These are phyloP conservation scores for Boletales sp. DNA, from an alignment of 768 basidiomycete genomes.

Conservation along the genomic window DNA sequence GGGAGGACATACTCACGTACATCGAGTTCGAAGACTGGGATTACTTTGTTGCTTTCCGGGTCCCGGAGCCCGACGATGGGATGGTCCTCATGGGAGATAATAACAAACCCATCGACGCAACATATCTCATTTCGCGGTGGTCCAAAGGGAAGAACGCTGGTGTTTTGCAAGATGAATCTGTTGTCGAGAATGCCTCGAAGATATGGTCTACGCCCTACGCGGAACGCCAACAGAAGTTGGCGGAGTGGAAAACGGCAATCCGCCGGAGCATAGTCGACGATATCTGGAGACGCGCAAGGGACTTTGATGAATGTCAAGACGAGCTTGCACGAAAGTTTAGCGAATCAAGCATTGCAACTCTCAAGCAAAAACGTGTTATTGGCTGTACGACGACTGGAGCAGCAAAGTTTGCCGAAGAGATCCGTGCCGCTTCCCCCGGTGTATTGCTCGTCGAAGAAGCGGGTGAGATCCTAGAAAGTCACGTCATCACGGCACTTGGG, in stretches of 20 bases:
- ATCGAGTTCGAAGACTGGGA: slow-evolving; percentile 50
- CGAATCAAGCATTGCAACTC: slow-evolving; percentile 30
- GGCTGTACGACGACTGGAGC: slow-evolving; percentile 71
- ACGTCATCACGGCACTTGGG: slow-evolving; percentile 57
- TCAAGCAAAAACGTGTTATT: slow-evolving; percentile 52
- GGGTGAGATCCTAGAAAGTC: slow-evolving; percentile 54
- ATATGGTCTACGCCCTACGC: slow-evolving; percentile 39
- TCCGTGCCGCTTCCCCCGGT: slow-evolving; percentile 45
- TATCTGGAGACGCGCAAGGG: slow-evolving; percentile 30
- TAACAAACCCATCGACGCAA: slow-evolving; percentile 32
- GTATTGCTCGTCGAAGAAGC: slow-evolving; percentile 67
- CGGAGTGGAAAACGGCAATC: slow-evolving; percentile 37
- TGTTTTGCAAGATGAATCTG: slow-evolving; percentile 27
- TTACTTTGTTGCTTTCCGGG: slow-evolving; percentile 44
- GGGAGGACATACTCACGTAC: slow-evolving; percentile 37
- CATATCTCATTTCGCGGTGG: slow-evolving; percentile 53
- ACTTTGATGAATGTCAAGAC: slow-evolving; percentile 40
- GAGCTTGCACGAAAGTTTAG: slow-evolving; percentile 35
- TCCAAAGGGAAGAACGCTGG: slow-evolving; percentile 41
- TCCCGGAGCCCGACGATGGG: slow-evolving; percentile 41
- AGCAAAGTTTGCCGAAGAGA: slow-evolving; percentile 50
- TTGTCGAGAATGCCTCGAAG: slow-evolving; percentile 19
- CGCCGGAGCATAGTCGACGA: slow-evolving; percentile 31
- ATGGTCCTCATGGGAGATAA: slow-evolving; percentile 43
- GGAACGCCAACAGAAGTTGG: slow-evolving; percentile 25